A percentile compares a stretch with the other conserved stretches of the same genome.
phyloP scores from a whole-genome alignment of 2,329 filamentous ascomycete species.

The Penicillium hesseltinei region DNA sequence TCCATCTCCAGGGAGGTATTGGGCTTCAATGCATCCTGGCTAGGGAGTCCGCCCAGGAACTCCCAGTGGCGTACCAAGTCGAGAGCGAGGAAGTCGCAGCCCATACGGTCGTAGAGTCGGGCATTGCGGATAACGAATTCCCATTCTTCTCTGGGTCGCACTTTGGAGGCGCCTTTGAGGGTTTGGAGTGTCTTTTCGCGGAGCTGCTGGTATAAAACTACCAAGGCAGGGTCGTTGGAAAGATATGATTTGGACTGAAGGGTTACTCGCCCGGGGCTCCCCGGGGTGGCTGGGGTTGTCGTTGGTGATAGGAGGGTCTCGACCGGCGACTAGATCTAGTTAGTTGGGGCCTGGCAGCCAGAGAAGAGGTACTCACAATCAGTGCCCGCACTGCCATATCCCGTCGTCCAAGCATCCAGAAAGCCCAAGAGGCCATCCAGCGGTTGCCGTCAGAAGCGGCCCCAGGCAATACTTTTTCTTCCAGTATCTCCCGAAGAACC shows the following conservation, averaged over 20 bases:
- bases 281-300: slow-evolving; percentile 51
- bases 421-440: slow-evolving; percentile 94
- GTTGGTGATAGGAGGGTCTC: slow-evolving; percentile 60
- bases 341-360: neutral
- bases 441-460: slow-evolving; percentile 81
- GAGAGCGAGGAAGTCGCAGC: slow-evolving; percentile 84
- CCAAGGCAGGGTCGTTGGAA: slow-evolving; percentile 84
- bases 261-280: slow-evolving; percentile 56
- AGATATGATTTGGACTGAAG: slow-evolving; percentile 76
- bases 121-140: slow-evolving; percentile 85
- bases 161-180: slow-evolving; percentile 76
- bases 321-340: slow-evolving; percentile 64
- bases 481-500: slow-evolving; percentile 69
- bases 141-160: slow-evolving; percentile 78
- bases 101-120: slow-evolving; percentile 82
- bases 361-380: slow-evolving; percentile 58
- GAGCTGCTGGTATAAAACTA: slow-evolving; percentile 83
- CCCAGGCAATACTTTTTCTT: slow-evolving; percentile 73
- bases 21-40: slow-evolving; percentile 38
- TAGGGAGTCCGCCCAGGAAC: slow-evolving; percentile 34
- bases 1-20: slow-evolving; percentile 26
- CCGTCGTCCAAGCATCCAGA: slow-evolving; percentile 80
- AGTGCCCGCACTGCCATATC: slow-evolving; percentile 82
- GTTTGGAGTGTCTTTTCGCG: slow-evolving; percentile 79
- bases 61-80: slow-evolving; percentile 65